Percentiles rank a stretch among this genome's conserved stretches.
phyloP scores from a whole-genome alignment of 2,329 filamentous ascomycete species.

The Neocucurbitaria cava region DNA sequence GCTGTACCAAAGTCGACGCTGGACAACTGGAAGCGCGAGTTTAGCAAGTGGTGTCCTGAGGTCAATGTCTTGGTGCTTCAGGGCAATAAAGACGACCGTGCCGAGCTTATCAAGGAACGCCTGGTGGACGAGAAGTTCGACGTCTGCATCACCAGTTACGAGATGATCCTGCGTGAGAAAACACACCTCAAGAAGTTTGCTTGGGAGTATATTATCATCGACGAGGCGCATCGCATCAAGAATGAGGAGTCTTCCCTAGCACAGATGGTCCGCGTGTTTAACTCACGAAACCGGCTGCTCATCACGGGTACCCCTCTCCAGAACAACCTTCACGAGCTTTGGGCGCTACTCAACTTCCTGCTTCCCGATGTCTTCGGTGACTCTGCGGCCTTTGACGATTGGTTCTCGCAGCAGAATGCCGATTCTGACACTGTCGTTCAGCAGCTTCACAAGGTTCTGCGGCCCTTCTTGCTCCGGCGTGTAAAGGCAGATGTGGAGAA shows the following conservation, averaged over 20 bases:
- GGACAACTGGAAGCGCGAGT: conserved; percentile 98
- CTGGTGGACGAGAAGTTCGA: conserved; percentile 96
- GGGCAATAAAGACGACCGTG: conserved; percentile 92
- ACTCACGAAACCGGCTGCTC: conserved; percentile 90
- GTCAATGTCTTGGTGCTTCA: conserved; percentile 93
- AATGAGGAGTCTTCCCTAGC: conserved; percentile 98
- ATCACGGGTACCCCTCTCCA: conserved; percentile 97
- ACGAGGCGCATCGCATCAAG: conserved; percentile 98
- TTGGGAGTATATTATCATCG: conserved; percentile 99
- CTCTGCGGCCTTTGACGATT: conserved; percentile 94
- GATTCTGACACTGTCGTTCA: conserved; percentile 97
- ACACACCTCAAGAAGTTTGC: conserved; percentile 94
- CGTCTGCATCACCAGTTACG: conserved; percentile 97
- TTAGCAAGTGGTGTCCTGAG: conserved; percentile 91
- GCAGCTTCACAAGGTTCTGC: conserved; percentile 89
- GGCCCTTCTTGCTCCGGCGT: conserved; percentile 91
- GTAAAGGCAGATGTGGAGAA: conserved; percentile 99
- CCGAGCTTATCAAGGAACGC: conserved; percentile 85
- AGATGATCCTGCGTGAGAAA: conserved; percentile 98
- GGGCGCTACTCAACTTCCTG: conserved; percentile 96
- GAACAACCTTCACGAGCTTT: conserved; percentile 97
- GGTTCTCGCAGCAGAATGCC: conserved; percentile 89
- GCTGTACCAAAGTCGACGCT: conserved; percentile 95
- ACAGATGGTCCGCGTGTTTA: conserved; percentile 95
- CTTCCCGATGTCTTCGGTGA: conserved; percentile 99